Evolutionary conservation across 345 rosid species (phyloP).

Genomic region (Turnera subulata): DNA sequence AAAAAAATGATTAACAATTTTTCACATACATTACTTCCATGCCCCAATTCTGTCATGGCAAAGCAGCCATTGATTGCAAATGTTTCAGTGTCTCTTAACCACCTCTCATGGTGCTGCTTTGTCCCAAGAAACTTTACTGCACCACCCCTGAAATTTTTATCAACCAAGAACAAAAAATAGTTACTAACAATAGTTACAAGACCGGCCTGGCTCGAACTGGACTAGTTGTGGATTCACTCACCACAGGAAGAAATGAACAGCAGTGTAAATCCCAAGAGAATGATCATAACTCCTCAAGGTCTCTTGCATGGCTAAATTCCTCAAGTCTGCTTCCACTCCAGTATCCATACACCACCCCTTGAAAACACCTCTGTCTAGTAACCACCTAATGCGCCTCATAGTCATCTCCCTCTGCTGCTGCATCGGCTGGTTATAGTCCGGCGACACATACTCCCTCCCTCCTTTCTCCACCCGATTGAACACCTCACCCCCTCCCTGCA

Average conservation of each 20-base stretch:
- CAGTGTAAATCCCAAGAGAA: constrained; percentile 59
- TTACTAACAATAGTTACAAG: background rate
- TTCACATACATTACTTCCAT: constrained; percentile 91
- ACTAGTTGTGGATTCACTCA: no score
- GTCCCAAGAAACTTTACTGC: constrained; percentile 82
- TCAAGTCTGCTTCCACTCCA: constrained; percentile 55
- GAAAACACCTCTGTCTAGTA: constrained; percentile 61
- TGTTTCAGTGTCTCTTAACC: constrained; percentile 73
- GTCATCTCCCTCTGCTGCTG: constrained; percentile 92
- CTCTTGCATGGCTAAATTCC: constrained; percentile 57
- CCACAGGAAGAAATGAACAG: constrained; percentile 93
- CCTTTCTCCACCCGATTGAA: constrained; percentile 70
- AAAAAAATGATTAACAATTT: constrained; percentile 4
- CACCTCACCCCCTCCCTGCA: constrained; percentile 57
- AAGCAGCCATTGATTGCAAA: constrained; percentile 77
- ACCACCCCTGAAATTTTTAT: constrained; percentile 58
- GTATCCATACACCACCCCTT: constrained; percentile 65
- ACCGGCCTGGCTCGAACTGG: no score
- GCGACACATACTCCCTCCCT: constrained; percentile 59
- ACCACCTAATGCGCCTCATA: constrained; percentile 53
- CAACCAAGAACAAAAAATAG: background rate
- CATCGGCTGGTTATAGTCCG: constrained; percentile 86
- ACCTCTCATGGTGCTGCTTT: constrained; percentile 79
- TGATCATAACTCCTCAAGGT: constrained; percentile 59
- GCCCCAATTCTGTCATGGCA: constrained; percentile 96